Evolutionary conservation across 495 filamentous ascomycete species (phyloP), one percentile per base, ranked within the genome.

Genomic region (Umbilicaria muhlenbergii): DNA sequence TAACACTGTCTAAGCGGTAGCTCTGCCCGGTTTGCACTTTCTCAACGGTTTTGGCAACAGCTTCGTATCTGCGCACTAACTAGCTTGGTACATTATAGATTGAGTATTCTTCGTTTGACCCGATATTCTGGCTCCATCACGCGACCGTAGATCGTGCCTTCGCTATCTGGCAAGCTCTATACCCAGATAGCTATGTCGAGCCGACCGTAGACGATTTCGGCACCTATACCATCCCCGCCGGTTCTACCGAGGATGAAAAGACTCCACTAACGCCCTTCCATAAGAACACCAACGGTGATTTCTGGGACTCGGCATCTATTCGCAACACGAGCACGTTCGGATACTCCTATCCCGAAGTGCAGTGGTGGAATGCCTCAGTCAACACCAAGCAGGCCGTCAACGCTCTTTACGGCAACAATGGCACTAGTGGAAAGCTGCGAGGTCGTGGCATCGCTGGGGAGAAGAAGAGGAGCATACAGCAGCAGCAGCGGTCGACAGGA

Each of bases 81-180:
- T n/a, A 14, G 44, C 8, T 15, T 47, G 34, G 48, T 44, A 42
- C 33, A 45, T 32, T 41, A 38, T 19, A 45, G 49, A 33, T 34
- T 13, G 33, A 10, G 11, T 28, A 28, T 28, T 28, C 24, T 3
- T 2, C 78, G 12, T 85, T 81, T 47, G 81, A 86, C 51, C 81
- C 81, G 0, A 62, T 81, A 31, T 87, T 86, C 60, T 36, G 32
- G 13, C 45, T 16, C 48, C 34, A 58, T 52, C 11, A 43, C 21
- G 44, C 43, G 32, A 39, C 44, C 11, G 65, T 84, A 11, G 82
- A 86, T 49, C 68, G 81, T 5, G 55, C 73, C 34, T 73, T 77
- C 47, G 70, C 80, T 5, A 72, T 86, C 43, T 87, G 80, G 79
- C 80, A 86, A 54, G 61, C 66, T 0, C 49, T 82, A 11, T 66